Percentiles rank a stretch among this genome's conserved stretches.
These are phyloP conservation scores for Trametes versicolor DNA, from an alignment of 1,284 basidiomycete genomes.

Conservation along the genomic window DNA sequence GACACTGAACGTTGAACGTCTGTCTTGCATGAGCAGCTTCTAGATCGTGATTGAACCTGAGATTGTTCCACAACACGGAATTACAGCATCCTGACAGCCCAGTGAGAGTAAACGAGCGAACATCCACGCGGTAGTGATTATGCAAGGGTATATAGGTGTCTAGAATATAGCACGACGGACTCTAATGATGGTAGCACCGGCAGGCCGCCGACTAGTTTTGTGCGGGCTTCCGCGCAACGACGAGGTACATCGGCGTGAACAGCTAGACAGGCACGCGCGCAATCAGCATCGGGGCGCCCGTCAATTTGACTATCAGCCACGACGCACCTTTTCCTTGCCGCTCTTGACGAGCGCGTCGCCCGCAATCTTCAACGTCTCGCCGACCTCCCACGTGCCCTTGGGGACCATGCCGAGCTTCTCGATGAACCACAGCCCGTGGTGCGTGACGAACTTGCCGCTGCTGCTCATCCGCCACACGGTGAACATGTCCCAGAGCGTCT, in stretches of 20 bases:
- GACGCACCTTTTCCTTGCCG: slow-evolving; percentile 84
- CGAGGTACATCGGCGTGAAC: slow-evolving; percentile 86
- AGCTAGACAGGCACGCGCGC: slow-evolving; percentile 54
- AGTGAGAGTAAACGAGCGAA: slow-evolving; percentile 2
- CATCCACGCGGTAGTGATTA: slow-evolving; percentile 27
- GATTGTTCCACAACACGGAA: slow-evolving; percentile 18
- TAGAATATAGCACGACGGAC: slow-evolving; percentile 29
- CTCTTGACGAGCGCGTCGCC: slow-evolving; percentile 84
- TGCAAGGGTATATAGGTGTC: slow-evolving; percentile 31
- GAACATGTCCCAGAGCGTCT: slow-evolving; percentile 93
- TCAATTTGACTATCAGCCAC: neutral
- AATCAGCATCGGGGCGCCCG: neutral
- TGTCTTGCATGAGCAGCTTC: neutral
- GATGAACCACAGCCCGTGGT: slow-evolving; percentile 81
- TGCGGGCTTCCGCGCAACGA: slow-evolving; percentile 71
- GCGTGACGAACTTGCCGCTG: slow-evolving; percentile 88
- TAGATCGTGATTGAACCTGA: neutral
- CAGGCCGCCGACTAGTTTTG: slow-evolving; percentile 31
- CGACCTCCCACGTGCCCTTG: slow-evolving; percentile 94
- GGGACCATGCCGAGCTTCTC: slow-evolving; percentile 88
- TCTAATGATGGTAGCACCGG: slow-evolving; percentile 2
- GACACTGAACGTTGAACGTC: neutral
- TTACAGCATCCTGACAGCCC: slow-evolving; percentile 15
- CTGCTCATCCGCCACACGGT: slow-evolving; percentile 92
- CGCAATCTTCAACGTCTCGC: slow-evolving; percentile 89